Percentiles rank a stretch among this genome's conserved stretches.
phyloP scores from a whole-genome alignment of 805 yeast species.

The Candida lessepsii region DNA sequence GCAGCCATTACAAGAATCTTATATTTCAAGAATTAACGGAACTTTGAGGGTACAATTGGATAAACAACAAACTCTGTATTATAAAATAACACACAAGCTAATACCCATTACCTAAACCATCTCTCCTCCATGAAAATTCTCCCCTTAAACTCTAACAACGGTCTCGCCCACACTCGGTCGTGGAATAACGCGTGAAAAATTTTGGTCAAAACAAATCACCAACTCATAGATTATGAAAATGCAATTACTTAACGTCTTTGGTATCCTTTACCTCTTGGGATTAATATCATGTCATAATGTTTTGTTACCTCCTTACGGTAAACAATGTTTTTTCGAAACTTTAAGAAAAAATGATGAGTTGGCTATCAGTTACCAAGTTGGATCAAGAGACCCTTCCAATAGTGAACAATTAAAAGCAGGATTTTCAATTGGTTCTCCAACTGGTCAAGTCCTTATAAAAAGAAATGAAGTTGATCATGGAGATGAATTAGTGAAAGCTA shows the following conservation, averaged over 20 bases:
- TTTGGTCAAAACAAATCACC: slow-evolving; percentile 1
- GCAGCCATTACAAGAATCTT: too few species aligned
- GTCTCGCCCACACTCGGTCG: too few species aligned
- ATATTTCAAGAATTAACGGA: too few species aligned
- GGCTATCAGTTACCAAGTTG: slow-evolving; percentile 88
- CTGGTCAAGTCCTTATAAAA: slow-evolving; percentile 49
- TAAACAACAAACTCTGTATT: too few species aligned
- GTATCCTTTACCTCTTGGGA: slow-evolving; percentile 16
- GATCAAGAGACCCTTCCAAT: slow-evolving; percentile 77
- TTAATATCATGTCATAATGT: slow-evolving; percentile 67
- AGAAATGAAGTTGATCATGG: slow-evolving; percentile 72
- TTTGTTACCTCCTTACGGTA: slow-evolving; percentile 76
- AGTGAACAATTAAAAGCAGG: slow-evolving; percentile 65
- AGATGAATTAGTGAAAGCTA: slow-evolving; percentile 66
- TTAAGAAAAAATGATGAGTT: slow-evolving; percentile 82
- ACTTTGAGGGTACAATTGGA: too few species aligned
- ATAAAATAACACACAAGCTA: too few species aligned
- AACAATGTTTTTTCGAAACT: slow-evolving; percentile 83
- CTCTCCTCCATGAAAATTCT: too few species aligned
- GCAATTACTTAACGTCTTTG: slow-evolving; percentile 11
- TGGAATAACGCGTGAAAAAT: slow-evolving; percentile 7
- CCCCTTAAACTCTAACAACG: too few species aligned
- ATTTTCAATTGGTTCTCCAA: slow-evolving; percentile 48
- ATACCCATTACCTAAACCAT: too few species aligned
- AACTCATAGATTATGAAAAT: slow-evolving; percentile 3